These are phyloP conservation scores for Hypoxylon lienhwacheense DNA, from an alignment of 495 filamentous ascomycete genomes.

Conservation along the genomic window DNA sequence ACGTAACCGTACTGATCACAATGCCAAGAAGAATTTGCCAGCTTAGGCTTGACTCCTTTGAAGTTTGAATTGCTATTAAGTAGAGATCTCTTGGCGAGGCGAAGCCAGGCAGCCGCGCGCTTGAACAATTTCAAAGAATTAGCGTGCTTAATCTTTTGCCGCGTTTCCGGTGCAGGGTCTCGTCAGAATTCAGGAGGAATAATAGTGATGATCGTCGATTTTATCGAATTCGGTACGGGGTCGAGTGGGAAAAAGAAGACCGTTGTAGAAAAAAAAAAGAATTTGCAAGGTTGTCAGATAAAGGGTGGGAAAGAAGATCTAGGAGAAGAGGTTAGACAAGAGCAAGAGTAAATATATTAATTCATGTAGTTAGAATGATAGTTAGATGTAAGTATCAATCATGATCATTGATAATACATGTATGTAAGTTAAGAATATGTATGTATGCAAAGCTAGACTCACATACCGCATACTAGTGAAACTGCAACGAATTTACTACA, in stretches of 20 bases:
- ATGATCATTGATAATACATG: too few relatives aligned
- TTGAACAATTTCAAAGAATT: conserved; percentile 23
- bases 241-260: too few relatives aligned
- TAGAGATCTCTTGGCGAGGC: too few relatives aligned
- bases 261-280: too few relatives aligned
- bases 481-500: not conserved
- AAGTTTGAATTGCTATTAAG: conserved; percentile 8
- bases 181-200: conserved; percentile 3
- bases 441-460: not conserved
- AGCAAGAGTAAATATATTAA: too few relatives aligned
- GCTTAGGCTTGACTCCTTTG: conserved; percentile 17
- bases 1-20: conserved; percentile 9
- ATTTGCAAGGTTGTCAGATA: conserved; percentile 1
- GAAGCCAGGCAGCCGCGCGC: conserved; percentile 32
- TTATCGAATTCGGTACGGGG: not conserved
- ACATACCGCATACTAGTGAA: not conserved
- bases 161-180: conserved; percentile 18
- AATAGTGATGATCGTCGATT: not conserved
- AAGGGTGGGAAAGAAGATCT: conserved; percentile 2
- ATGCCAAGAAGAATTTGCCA: conserved; percentile 22
- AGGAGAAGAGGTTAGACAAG: not conserved
- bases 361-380: too few relatives aligned
- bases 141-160: conserved; percentile 24
- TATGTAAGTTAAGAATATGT: not conserved
- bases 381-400: too few relatives aligned